A percentile compares a stretch with the other conserved stretches of the same genome.
phyloP scores from a whole-genome alignment of 768 basidiomycete genomes.

The Lactifluus piperatus region DNA sequence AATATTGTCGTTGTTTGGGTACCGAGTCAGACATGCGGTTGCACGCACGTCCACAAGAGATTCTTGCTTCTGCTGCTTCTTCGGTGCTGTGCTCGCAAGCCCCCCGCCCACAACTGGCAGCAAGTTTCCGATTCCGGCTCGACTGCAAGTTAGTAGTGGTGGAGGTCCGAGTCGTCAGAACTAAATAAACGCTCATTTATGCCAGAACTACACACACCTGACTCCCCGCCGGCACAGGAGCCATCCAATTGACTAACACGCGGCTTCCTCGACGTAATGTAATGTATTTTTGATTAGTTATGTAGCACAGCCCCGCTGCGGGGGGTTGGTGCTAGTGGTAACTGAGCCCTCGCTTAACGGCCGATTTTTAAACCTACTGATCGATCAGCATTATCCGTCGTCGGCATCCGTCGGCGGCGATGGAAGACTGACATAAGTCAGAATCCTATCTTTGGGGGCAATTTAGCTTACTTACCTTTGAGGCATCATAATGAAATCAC shows the following conservation, averaged over 20 bases:
- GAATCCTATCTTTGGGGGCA: background rate
- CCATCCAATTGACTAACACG: background rate
- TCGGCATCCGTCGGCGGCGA: background rate
- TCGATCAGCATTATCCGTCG: background rate
- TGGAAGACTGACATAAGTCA: slow-evolving; percentile 2
- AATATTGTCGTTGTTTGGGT: too few species aligned
- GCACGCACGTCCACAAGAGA: background rate
- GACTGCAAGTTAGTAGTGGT: too few species aligned
- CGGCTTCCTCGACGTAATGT: background rate
- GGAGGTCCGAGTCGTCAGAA: too few species aligned
- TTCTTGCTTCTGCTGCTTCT: too few species aligned
- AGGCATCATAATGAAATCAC: background rate
- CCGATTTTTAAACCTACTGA: background rate
- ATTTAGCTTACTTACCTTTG: background rate
- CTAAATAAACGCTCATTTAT: background rate
- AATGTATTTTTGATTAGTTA: background rate
- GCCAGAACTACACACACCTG: background rate
- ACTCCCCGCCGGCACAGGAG: background rate
- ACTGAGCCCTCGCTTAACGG: slow-evolving; percentile 10
- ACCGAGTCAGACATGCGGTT: background rate
- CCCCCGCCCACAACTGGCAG: too few species aligned
- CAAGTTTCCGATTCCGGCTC: too few species aligned
- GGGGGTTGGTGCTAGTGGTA: background rate
- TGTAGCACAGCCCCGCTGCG: background rate
- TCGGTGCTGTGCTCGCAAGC: background rate